These are phyloP conservation scores for Abrus precatorius DNA, from an alignment of 306 rosid genomes.

Conservation along the genomic window DNA sequence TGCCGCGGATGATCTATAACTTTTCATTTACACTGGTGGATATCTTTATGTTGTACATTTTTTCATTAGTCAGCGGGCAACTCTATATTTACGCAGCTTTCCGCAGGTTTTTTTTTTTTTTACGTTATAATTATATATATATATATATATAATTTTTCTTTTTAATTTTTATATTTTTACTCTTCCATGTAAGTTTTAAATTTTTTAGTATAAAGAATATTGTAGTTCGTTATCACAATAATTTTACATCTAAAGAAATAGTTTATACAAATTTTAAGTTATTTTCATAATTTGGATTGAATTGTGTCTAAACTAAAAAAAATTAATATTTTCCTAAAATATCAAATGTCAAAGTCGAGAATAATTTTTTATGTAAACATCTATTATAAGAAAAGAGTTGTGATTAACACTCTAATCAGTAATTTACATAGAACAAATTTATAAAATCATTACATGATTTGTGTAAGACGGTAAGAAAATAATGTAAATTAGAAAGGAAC, in stretches of 20 bases:
- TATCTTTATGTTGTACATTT: conserved; percentile 40
- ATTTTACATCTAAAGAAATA: too few relatives aligned
- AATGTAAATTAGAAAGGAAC: neutral
- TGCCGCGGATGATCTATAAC: conserved; percentile 23
- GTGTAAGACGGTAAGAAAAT: neutral
- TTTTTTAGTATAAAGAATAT: too few relatives aligned
- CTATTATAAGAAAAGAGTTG: neutral
- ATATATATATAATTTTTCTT: too few relatives aligned
- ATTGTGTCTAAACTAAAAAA: too few relatives aligned
- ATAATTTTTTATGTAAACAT: neutral
- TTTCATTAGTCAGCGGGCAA: conserved; percentile 32
- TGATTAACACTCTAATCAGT: neutral
- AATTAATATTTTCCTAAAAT: too few relatives aligned
- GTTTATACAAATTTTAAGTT: too few relatives aligned
- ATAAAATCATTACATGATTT: neutral
- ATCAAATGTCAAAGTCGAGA: too few relatives aligned
- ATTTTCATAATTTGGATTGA: neutral
- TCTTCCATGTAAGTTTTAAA: too few relatives aligned
- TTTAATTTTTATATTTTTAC: too few relatives aligned
- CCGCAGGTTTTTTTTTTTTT: conserved; percentile 7
- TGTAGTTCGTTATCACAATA: too few relatives aligned
- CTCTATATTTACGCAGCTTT: conserved; percentile 22
- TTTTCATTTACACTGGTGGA: conserved; percentile 5
- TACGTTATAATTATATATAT: neutral
- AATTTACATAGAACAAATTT: neutral